Evolutionary conservation across 148 eudicot genomes (phyloP).

Genomic region (Spergularia marina): DNA sequence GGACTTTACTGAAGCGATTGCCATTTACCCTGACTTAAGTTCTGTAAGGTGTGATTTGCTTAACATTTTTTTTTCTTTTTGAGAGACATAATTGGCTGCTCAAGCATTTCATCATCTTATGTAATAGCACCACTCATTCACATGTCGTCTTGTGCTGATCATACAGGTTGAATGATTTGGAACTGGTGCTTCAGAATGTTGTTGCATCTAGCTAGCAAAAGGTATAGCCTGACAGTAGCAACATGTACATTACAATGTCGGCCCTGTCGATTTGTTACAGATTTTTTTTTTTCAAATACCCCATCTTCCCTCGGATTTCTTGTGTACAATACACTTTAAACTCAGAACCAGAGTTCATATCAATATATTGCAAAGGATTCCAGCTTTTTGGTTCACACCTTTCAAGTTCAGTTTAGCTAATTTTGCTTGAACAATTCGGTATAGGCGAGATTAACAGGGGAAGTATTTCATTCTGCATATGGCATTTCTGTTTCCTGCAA

Average conservation of each 20-base stretch:
- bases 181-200: slow-evolving; percentile 53
- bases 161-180: slow-evolving; percentile 82
- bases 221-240: not conserved
- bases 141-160: slow-evolving; percentile 10
- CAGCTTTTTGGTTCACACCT: too few species aligned
- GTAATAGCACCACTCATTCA: not conserved
- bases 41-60: slow-evolving; percentile 51
- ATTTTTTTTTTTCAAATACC: too few species aligned
- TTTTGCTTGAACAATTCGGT: too few species aligned
- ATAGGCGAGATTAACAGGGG: too few species aligned
- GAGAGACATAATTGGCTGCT: not conserved
- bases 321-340: slow-evolving; percentile 1
- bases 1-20: slow-evolving; percentile 86
- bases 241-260: not conserved
- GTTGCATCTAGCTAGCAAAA: slow-evolving; percentile 42
- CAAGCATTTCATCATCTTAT: not conserved
- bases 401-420: too few species aligned
- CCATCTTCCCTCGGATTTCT: not conserved
- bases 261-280: not conserved
- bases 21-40: slow-evolving; percentile 79
- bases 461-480: too few species aligned
- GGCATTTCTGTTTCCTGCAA: too few species aligned
- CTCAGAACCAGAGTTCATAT: not conserved
- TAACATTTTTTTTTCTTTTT: not conserved
- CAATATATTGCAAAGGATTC: not conserved